These are phyloP conservation scores for Eucalyptus polyanthemos DNA, from an alignment of 345 rosid genomes.

Conservation along the genomic window DNA sequence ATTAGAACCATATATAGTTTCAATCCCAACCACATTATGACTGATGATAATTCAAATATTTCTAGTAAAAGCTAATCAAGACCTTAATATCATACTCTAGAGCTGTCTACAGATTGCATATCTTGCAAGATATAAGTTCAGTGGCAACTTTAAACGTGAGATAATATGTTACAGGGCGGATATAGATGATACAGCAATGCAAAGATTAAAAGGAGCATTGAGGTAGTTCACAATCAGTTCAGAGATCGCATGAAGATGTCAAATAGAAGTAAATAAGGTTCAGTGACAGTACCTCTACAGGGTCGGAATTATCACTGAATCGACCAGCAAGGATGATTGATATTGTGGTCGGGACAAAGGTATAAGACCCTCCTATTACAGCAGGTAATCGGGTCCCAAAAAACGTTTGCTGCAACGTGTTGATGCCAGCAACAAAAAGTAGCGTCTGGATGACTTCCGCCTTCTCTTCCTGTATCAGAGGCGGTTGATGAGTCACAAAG, in stretches of 20 bases:
- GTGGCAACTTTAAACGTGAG: background rate
- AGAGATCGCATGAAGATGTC: background rate
- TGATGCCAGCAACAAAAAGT: conserved; percentile 94
- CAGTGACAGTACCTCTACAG: conserved; percentile 46
- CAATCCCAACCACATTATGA: background rate
- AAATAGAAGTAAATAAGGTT: background rate
- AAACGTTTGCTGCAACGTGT: conserved; percentile 69
- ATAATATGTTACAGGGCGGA: background rate
- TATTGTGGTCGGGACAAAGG: conserved; percentile 92
- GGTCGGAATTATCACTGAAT: conserved; percentile 48
- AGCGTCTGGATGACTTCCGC: conserved; percentile 92
- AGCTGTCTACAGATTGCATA: background rate
- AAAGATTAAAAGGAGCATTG: background rate
- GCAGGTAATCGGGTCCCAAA: conserved; percentile 94
- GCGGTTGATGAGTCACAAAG: background rate
- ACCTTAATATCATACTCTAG: background rate
- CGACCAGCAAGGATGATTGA: conserved; percentile 94
- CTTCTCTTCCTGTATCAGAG: conserved; percentile 68
- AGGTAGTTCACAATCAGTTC: background rate
- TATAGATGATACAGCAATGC: background rate
- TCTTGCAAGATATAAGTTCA: background rate
- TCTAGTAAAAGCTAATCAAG: background rate
- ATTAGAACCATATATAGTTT: background rate
- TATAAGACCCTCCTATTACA: conserved; percentile 88
- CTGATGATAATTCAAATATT: background rate